Conservation (phyloP, 805 yeast species). For the Candida ipomoeae region DNA sequence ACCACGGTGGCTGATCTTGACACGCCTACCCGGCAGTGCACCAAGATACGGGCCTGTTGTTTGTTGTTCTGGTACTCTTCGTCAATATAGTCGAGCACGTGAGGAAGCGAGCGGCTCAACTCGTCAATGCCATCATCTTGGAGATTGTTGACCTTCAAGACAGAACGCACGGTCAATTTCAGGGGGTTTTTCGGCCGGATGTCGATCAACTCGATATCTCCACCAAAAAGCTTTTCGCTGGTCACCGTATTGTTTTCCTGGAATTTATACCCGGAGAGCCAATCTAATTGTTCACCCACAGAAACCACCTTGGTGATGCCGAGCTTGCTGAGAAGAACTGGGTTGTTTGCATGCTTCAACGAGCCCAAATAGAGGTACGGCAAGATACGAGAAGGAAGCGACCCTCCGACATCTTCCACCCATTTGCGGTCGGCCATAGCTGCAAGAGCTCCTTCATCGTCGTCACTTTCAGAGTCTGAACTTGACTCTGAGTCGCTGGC, state of each 20-base stretch:
- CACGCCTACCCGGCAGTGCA: slow-evolving; percentile 95
- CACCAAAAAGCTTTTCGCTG: slow-evolving; percentile 23
- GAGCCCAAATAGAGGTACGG: slow-evolving; percentile 86
- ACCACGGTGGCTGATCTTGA: slow-evolving; percentile 93
- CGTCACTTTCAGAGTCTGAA: slow-evolving; percentile 17
- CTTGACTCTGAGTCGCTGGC: slow-evolving; percentile 22
- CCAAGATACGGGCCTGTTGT: slow-evolving; percentile 39
- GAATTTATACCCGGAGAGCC: slow-evolving; percentile 46
- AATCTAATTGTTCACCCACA: slow-evolving; percentile 75
- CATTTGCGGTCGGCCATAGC: slow-evolving; percentile 21
- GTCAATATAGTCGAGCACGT: slow-evolving; percentile 64
- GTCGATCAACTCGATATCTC: slow-evolving; percentile 29
- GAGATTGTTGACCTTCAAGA: slow-evolving; percentile 64
- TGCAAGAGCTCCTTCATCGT: slow-evolving; percentile 1
- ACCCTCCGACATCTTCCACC: slow-evolving; percentile 50
- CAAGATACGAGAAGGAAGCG: slow-evolving; percentile 78
- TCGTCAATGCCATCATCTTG: slow-evolving; percentile 92
- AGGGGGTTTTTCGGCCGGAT: slow-evolving; percentile 21
- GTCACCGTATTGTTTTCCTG: slow-evolving; percentile 21
- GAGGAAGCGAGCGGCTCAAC: slow-evolving; percentile 55
- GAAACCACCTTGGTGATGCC: slow-evolving; percentile 75
- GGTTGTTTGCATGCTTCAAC: slow-evolving; percentile 71
- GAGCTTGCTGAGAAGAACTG: slow-evolving; percentile 55
- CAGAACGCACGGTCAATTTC: slow-evolving; percentile 34
- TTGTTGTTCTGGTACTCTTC: slow-evolving; percentile 16